phyloP scores from a whole-genome alignment of 257 asterid genomes.

The Parsonsia alboflavescens region DNA sequence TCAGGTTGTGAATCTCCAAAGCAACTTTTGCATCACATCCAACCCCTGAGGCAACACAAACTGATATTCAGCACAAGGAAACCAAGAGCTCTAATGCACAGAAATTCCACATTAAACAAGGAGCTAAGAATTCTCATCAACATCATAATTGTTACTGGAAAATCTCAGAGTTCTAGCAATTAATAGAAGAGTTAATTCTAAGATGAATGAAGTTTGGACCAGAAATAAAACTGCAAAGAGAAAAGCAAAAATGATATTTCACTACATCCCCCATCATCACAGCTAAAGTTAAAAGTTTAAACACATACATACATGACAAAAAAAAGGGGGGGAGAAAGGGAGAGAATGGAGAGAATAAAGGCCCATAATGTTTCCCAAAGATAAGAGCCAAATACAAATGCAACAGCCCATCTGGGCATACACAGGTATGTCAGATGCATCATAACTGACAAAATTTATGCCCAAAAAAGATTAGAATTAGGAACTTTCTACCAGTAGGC shows the following conservation, averaged over 20 bases:
- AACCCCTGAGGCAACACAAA: slow-evolving; percentile 55
- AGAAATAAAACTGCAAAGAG: not conserved
- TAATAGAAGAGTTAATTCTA: not conserved
- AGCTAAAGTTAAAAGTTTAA: not conserved
- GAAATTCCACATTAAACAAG: not conserved
- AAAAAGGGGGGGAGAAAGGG: not conserved
- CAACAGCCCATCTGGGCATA: not conserved
- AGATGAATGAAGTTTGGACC: not conserved
- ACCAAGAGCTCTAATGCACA: not conserved
- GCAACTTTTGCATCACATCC: slow-evolving; percentile 99
- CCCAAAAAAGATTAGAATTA: not conserved
- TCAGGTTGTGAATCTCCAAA: slow-evolving; percentile 87
- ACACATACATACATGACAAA: not conserved
- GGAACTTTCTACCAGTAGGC: not conserved
- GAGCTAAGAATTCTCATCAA: not conserved
- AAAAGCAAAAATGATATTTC: not conserved
- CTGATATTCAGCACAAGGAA: not conserved
- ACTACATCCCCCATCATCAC: not conserved
- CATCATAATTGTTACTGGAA: not conserved
- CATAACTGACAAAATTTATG: not conserved
- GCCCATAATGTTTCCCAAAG: not conserved
- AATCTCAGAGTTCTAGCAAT: not conserved
- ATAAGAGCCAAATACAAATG: not conserved
- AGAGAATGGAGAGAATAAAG: not conserved
- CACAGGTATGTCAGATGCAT: not conserved